phyloP scores from a whole-genome alignment of 495 filamentous ascomycete genomes.

The Trichoderma asperelloides region DNA sequence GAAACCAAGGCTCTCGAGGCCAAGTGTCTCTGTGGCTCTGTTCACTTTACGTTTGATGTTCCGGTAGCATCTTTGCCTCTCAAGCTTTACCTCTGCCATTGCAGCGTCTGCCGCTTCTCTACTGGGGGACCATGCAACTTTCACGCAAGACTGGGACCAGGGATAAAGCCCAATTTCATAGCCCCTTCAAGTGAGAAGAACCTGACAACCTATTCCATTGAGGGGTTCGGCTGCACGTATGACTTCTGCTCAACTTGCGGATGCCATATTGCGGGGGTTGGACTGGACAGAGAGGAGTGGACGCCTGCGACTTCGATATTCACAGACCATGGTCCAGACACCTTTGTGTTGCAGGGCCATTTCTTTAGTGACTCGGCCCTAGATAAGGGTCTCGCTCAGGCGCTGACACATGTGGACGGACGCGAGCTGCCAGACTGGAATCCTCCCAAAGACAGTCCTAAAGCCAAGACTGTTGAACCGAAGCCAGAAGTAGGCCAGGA shows the following conservation, averaged over 20 bases:
- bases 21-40: conserved; percentile 32
- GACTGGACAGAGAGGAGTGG: conserved; percentile 32
- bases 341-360: conserved; percentile 32
- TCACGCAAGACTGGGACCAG: conserved; percentile 34
- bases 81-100: conserved; percentile 51
- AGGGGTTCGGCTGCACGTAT: conserved; percentile 36
- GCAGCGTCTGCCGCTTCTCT: conserved; percentile 49
- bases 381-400: conserved; percentile 30
- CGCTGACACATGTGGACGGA: conserved; percentile 32
- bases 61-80: conserved; percentile 28
- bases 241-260: conserved; percentile 64
- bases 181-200: conserved; percentile 28
- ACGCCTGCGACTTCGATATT: conserved; percentile 25
- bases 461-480: conserved; percentile 6
- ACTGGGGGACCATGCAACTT: conserved; percentile 49
- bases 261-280: conserved; percentile 45
- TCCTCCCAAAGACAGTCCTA: conserved; percentile 12
- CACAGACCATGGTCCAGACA: conserved; percentile 18
- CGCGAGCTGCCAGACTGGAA: conserved; percentile 21
- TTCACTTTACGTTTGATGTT: conserved; percentile 26
- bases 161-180: conserved; percentile 21
- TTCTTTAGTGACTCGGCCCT: conserved; percentile 25
- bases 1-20: conserved; percentile 25
- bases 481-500: conserved; percentile 14
- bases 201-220: conserved; percentile 43